Evolutionary conservation across 2,329 filamentous ascomycete genomes (phyloP).

Genomic region (Aspergillus pseudoglaucus): DNA sequence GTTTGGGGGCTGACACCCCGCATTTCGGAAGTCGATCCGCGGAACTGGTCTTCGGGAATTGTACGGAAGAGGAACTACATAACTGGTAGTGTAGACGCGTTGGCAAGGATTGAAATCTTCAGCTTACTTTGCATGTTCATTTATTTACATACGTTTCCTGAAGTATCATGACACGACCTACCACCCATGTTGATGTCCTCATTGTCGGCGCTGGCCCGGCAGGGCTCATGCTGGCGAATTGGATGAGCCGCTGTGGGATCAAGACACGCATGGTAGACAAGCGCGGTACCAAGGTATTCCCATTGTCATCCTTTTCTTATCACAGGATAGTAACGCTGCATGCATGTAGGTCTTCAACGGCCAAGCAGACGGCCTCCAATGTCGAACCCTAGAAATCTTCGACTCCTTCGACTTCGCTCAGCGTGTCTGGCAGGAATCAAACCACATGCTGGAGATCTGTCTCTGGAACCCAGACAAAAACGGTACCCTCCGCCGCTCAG

Average conservation of each 20-base stretch:
- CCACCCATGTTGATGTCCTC: constrained; percentile 10
- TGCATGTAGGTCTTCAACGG: constrained; percentile 15
- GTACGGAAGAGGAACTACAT: not conserved
- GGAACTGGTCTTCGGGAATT: not conserved
- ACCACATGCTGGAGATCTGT: constrained; percentile 21
- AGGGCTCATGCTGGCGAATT: constrained; percentile 10
- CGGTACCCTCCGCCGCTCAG: constrained; percentile 52
- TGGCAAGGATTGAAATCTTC: too few species aligned
- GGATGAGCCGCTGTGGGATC: constrained; percentile 8
- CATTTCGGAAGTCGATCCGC: not conserved
- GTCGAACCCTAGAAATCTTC: constrained; percentile 64
- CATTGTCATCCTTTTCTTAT: not conserved
- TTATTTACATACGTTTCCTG: too few species aligned
- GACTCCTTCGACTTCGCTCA: constrained; percentile 64
- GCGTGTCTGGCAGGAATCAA: constrained; percentile 43
- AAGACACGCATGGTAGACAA: constrained; percentile 12
- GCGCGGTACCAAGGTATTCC: constrained; percentile 4
- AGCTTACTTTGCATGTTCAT: too few species aligned
- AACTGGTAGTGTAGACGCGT: not conserved
- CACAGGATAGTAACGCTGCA: not conserved
- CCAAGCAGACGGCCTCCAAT: constrained; percentile 53
- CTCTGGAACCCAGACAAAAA: constrained; percentile 54
- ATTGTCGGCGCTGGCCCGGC: constrained; percentile 13
- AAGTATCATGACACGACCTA: too few species aligned
- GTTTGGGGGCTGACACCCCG: not conserved